Base-by-base conservation (phyloP, 768 basidiomycete species). In the Collybiopsis luxurians region DNA sequence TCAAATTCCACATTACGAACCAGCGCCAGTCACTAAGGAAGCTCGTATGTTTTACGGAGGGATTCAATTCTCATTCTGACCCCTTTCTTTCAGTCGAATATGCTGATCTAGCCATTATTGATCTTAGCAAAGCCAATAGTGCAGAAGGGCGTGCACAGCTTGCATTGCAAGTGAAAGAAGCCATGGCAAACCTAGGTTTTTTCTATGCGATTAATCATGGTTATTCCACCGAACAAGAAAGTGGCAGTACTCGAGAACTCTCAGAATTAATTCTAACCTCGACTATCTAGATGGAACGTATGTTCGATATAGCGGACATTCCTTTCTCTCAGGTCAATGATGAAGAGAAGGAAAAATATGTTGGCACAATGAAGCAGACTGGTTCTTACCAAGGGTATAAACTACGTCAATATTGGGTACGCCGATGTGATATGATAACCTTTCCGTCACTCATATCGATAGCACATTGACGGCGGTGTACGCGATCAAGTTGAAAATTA, bases 371-470 rank as follows among this genome's bases (percentile, higher is more conserved):
- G 54, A 77, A 77, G 56, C 69, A 76, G 24, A 74, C 69, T 0
- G 79, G 78, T 6, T 74, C 77, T 2, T 82, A 75, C 60, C 75
- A 79, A 59, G 82, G 82, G 1, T 84, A 84, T 61, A 84, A 84
- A 61, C 70, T 69, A 4, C 71, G 77, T 4, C 71, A 75, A 45
- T 79, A 79, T 56, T 83, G 77, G 78, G 80, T 81, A 55, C 21
- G 65, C 40, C 26, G 28, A 7, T 4, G 0, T 21, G 13, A 21
- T 21, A 26, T 0, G 36, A 0, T 12, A 15, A 13, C 21, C 23
- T 39, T 40, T 34, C 21, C 53, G 34, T 26, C 4, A 21, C 17
- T 51, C 23, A 40, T 17, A 9, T 51, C 12, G 9, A 51, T 40
- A 79, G 78, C 69, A 74, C 53, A 73, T 79, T 52, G 70, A 71